Evolutionary conservation across 768 basidiomycete genomes (phyloP).

Genomic region (Trametes elegans): DNA sequence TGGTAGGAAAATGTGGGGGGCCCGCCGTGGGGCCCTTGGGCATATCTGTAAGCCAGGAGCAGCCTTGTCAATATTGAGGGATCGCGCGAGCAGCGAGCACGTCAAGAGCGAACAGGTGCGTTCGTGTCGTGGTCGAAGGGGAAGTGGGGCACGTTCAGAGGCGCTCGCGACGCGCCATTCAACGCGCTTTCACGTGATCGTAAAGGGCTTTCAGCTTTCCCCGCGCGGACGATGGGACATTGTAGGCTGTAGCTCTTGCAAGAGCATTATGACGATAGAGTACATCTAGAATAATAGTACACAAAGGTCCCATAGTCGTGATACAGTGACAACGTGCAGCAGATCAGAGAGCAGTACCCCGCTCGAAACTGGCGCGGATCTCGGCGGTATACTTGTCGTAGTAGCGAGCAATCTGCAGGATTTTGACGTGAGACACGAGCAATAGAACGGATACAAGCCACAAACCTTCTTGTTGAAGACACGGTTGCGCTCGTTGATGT

Average conservation of each 20-base stretch:
- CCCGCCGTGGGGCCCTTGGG: neutral
- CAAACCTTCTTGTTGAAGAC: conserved; percentile 96
- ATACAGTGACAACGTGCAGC: neutral
- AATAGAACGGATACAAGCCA: neutral
- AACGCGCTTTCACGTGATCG: conserved; percentile 13
- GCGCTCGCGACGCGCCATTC: conserved; percentile 11
- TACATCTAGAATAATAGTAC: conserved; percentile 8
- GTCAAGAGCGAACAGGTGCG: neutral
- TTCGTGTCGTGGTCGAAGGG: neutral
- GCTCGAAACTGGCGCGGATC: conserved; percentile 96
- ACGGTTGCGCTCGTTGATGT: conserved; percentile 97
- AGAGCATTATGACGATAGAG: neutral
- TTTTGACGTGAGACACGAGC: neutral
- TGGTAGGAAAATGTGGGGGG: neutral
- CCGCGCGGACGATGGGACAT: neutral
- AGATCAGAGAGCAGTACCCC: conserved; percentile 81
- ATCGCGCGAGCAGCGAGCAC: neutral
- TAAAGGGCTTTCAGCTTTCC: neutral
- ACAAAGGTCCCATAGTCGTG: neutral
- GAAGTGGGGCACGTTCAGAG: neutral
- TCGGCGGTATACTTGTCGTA: conserved; percentile 97
- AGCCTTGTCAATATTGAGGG: no score
- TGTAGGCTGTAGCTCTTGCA: neutral
- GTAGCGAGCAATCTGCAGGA: conserved; percentile 78
- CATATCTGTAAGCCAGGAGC: no score